These are phyloP conservation scores for Boletus reticulatus DNA, from an alignment of 768 basidiomycete genomes.

Conservation along the genomic window DNA sequence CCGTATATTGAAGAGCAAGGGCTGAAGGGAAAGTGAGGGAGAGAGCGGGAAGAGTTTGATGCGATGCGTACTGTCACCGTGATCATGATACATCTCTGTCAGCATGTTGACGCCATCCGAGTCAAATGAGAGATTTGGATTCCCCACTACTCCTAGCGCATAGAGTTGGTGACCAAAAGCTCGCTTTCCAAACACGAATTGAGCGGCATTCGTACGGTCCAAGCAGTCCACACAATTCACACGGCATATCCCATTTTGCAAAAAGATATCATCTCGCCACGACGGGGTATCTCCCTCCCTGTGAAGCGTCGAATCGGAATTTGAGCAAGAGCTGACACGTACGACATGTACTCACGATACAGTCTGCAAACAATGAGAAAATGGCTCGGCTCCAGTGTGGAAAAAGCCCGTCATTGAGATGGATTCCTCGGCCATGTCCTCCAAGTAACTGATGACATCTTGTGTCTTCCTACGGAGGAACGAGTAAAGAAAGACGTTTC, in stretches of 20 bases:
- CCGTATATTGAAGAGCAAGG: constrained; percentile 94
- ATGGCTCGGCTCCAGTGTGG: constrained; percentile 88
- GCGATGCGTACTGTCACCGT: constrained; percentile 77
- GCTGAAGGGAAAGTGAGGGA: constrained; percentile 43
- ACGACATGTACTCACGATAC: constrained; percentile 28
- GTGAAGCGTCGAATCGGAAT: background rate
- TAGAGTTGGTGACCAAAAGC: constrained; percentile 94
- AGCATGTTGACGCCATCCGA: constrained; percentile 95
- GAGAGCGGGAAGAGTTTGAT: background rate
- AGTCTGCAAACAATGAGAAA: constrained; percentile 60
- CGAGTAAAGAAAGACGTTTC: background rate
- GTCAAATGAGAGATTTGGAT: constrained; percentile 84
- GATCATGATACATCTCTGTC: constrained; percentile 98
- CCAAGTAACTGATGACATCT: constrained; percentile 92
- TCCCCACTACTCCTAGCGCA: constrained; percentile 86
- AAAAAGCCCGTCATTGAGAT: constrained; percentile 93
- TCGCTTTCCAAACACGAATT: constrained; percentile 95
- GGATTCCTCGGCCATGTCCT: constrained; percentile 92
- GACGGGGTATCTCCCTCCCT: constrained; percentile 29
- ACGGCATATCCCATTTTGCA: constrained; percentile 91
- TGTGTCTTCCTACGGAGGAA: constrained; percentile 70
- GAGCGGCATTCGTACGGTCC: constrained; percentile 94
- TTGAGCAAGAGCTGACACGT: background rate
- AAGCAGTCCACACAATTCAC: constrained; percentile 98
- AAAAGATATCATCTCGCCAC: constrained; percentile 66